Evolutionary conservation across 352 stramenopile species (phyloP).

Genomic region (Phytophthora tentaculata): DNA sequence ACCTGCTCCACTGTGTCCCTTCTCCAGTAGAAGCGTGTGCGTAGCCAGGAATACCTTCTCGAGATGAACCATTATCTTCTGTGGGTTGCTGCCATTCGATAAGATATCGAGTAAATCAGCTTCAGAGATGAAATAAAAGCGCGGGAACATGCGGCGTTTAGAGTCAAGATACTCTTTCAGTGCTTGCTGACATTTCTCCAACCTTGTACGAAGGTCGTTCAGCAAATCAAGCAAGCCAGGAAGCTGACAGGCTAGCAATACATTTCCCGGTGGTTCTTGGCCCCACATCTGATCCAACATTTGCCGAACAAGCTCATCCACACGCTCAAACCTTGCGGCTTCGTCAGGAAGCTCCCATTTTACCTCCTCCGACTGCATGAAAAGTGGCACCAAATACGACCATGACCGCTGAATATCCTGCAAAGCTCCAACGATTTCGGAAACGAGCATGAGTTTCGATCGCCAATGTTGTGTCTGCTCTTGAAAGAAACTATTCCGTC

Average conservation of each 20-base stretch:
- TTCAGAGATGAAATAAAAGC: constrained; percentile 97
- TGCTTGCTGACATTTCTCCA: constrained; percentile 94
- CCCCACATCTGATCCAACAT: constrained; percentile 83
- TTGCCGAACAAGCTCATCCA: constrained; percentile 82
- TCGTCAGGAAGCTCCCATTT: constrained; percentile 94
- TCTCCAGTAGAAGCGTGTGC: constrained; percentile 69
- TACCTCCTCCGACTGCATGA: constrained; percentile 95
- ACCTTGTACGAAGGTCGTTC: constrained; percentile 70
- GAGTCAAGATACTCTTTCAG: constrained; percentile 95
- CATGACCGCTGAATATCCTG: constrained; percentile 95
- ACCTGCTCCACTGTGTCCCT: constrained; percentile 8
- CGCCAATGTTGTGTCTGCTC: constrained; percentile 62
- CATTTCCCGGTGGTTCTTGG: constrained; percentile 71
- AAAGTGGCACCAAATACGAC: constrained; percentile 96
- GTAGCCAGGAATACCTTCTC: constrained; percentile 90
- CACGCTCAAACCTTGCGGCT: constrained; percentile 83
- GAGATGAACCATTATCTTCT: constrained; percentile 91
- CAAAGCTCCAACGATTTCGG: constrained; percentile 88
- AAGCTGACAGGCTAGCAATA: constrained; percentile 80
- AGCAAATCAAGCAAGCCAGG: constrained; percentile 79
- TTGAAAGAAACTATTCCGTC: constrained; percentile 77
- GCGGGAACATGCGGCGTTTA: constrained; percentile 91
- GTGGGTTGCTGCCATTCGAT: constrained; percentile 90
- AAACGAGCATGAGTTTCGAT: constrained; percentile 65
- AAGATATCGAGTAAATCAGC: constrained; percentile 94